These are phyloP conservation scores for Kodamaea jinghongensis DNA, from an alignment of 805 yeast genomes.

Conservation along the genomic window DNA sequence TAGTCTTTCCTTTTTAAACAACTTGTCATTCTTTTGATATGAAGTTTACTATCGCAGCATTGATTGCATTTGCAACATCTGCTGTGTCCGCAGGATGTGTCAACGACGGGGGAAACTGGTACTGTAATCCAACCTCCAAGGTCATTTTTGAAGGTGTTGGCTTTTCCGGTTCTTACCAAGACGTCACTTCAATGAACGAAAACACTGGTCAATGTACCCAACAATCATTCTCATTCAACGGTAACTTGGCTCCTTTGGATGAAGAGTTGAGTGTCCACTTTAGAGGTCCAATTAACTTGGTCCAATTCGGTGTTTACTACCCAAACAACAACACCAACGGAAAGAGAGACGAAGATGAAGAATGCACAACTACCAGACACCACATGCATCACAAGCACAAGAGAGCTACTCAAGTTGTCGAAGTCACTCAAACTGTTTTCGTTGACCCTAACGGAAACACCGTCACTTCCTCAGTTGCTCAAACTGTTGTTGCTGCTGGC, in stretches of 20 bases:
- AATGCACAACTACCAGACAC: conserved; percentile 45
- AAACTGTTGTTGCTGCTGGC: conserved; percentile 22
- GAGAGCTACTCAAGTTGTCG: conserved; percentile 63
- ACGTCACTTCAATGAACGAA: conserved; percentile 77
- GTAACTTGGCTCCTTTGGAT: conserved; percentile 73
- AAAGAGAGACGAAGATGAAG: conserved; percentile 43
- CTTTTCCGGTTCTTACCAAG: conserved; percentile 77
- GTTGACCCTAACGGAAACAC: conserved; percentile 60
- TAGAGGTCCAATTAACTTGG: conserved; percentile 82
- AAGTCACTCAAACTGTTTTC: conserved; percentile 75
- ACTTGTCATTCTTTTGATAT: conserved; percentile 14
- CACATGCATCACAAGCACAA: conserved; percentile 50
- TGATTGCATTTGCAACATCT: conserved; percentile 21
- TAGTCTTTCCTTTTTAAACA: conserved; percentile 10
- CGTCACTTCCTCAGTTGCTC: conserved; percentile 22
- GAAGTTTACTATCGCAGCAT: conserved; percentile 24
- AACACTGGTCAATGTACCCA: conserved; percentile 69
- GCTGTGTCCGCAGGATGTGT: conserved; percentile 20
- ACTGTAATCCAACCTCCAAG: conserved; percentile 70
- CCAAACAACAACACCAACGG: conserved; percentile 48
- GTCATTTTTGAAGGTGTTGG: conserved; percentile 73
- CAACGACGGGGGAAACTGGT: conserved; percentile 26
- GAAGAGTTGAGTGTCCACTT: conserved; percentile 87
- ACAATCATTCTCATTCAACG: conserved; percentile 55
- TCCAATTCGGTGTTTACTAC: conserved; percentile 87